phyloP scores from a whole-genome alignment of 169 alveolate genomes.

The Miamiensis avidus region DNA sequence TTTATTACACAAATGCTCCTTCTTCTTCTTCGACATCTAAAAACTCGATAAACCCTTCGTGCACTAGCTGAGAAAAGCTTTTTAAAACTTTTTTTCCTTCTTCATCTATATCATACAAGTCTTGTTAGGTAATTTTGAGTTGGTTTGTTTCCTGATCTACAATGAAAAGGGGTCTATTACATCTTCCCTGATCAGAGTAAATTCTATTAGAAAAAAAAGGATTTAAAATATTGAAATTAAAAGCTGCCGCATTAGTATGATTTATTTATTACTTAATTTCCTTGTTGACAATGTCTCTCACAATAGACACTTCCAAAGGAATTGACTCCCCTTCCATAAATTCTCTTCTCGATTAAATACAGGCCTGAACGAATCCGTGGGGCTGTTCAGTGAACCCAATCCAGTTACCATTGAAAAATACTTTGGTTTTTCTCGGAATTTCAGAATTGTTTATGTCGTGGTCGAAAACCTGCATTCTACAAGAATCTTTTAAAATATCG shows the following conservation, averaged over 20 bases:
- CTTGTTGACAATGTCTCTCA: constrained; percentile 89
- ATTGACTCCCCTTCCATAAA: too few relatives aligned
- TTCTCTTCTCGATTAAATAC: constrained; percentile 90
- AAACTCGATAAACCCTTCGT: constrained; percentile 96
- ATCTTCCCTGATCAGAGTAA: constrained; percentile 99
- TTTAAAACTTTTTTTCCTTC: constrained; percentile 18
- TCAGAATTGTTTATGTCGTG: constrained; percentile 46
- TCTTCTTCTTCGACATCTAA: constrained; percentile 99
- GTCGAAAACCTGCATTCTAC: constrained; percentile 40
- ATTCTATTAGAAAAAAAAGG: constrained; percentile 96
- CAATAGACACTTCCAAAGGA: constrained; percentile 96
- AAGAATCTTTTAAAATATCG: constrained; percentile 88
- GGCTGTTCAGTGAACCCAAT: constrained; percentile 92
- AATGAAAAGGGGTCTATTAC: constrained; percentile 97
- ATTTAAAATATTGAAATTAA: constrained; percentile 60
- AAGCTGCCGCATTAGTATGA: background rate
- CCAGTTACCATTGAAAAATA: constrained; percentile 97
- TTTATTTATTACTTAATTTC: constrained; percentile 32
- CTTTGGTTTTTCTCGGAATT: constrained; percentile 92
- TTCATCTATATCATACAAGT: background rate
- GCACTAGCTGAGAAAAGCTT: constrained; percentile 85
- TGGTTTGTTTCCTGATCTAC: constrained; percentile 88
- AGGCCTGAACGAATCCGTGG: constrained; percentile 84
- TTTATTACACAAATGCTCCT: constrained; percentile 80
- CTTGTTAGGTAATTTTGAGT: constrained; percentile 15